phyloP scores from a whole-genome alignment of 2,329 filamentous ascomycete genomes.

The Monosporascus sp. region DNA sequence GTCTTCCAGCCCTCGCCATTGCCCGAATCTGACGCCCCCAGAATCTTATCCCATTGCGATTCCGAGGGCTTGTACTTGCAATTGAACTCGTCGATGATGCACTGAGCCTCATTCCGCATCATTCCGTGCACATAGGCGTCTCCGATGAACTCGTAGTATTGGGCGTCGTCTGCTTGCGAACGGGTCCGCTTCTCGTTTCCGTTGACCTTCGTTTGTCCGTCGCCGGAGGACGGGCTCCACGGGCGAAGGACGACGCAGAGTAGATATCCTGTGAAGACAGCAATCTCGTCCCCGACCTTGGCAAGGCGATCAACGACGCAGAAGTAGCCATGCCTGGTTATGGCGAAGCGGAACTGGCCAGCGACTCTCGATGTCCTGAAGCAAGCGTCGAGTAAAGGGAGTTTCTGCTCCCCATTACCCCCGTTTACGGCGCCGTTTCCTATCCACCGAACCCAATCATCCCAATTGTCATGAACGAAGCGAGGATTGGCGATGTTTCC shows the following conservation, averaged over 20 bases:
- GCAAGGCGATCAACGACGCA: constrained; percentile 13
- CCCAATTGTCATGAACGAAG: constrained; percentile 5
- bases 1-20: constrained; percentile 12
- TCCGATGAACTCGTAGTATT: constrained; percentile 16
- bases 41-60: background rate
- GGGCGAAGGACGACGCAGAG: constrained; percentile 7
- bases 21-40: background rate
- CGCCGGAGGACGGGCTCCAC: constrained; percentile 1
- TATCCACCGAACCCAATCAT: constrained; percentile 5
- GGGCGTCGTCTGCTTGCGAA: background rate
- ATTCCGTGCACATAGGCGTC: constrained; percentile 19
- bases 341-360: constrained; percentile 14
- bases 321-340: constrained; percentile 17
- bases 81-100: constrained; percentile 17
- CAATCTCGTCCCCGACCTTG: constrained; percentile 9
- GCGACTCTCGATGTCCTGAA: constrained; percentile 7
- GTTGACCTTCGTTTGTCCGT: background rate
- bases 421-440: background rate
- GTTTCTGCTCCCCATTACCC: background rate
- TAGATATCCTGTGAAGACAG: constrained; percentile 12
- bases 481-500: constrained; percentile 1
- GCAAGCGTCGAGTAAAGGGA: constrained; percentile 2
- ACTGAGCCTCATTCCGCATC: constrained; percentile 18
- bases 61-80: constrained; percentile 12
- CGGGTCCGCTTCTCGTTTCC: background rate